These are phyloP conservation scores for Fusarium sp. DNA, from an alignment of 2,329 filamentous ascomycete species.

Conservation along the genomic window DNA sequence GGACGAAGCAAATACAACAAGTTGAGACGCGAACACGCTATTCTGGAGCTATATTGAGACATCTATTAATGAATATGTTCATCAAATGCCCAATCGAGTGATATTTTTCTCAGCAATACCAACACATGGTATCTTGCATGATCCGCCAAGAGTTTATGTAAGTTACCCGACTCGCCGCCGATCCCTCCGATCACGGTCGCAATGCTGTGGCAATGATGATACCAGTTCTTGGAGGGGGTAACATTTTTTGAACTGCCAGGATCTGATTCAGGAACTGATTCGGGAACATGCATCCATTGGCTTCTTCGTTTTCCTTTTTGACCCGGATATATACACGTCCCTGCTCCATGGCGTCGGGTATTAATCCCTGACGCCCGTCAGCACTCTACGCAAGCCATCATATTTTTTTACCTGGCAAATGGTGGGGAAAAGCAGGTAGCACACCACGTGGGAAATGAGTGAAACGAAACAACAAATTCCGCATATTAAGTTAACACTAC, in stretches of 20 bases:
- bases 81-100: neutral
- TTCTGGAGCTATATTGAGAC: neutral
- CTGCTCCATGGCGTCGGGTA: neutral
- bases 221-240: neutral
- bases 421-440: neutral
- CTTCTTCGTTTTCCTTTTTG: neutral
- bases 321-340: neutral
- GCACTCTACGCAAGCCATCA: slow-evolving; percentile 14
- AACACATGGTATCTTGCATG: neutral
- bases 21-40: neutral
- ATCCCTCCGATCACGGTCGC: neutral
- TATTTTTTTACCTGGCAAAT: neutral
- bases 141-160: slow-evolving; percentile 1
- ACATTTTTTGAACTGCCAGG: neutral
- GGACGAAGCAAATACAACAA: neutral
- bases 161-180: neutral
- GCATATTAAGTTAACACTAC: neutral
- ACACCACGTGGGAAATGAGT: slow-evolving; percentile 13
- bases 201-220: neutral
- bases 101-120: no score
- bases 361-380: slow-evolving; percentile 4
- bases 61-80: neutral
- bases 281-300: neutral
- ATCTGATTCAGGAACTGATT: neutral
- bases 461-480: slow-evolving; percentile 1